A percentile compares a stretch with the other conserved stretches of the same genome.
Evolutionary conservation across 352 stramenopile species (phyloP).

Genomic region (Phytophthora ohioensis): DNA sequence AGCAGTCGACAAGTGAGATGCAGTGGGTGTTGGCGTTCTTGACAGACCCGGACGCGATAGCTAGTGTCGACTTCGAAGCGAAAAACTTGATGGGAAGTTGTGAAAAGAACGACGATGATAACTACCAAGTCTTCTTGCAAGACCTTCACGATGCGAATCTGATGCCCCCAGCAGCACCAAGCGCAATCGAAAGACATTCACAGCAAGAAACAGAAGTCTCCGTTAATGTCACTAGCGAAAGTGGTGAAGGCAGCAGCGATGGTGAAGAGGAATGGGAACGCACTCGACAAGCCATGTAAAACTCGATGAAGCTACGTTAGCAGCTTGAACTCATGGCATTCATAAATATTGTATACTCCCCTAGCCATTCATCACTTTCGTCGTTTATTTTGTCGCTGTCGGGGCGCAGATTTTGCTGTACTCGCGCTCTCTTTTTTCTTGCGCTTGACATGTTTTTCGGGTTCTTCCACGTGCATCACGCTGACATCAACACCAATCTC

Average conservation of each 20-base stretch:
- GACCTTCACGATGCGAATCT: slow-evolving; percentile 66
- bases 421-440: slow-evolving; percentile 35
- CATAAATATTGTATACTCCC: slow-evolving; percentile 20
- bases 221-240: slow-evolving; percentile 16
- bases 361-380: slow-evolving; percentile 22
- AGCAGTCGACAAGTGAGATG: slow-evolving; percentile 58
- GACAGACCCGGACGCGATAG: slow-evolving; percentile 55
- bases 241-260: slow-evolving; percentile 26
- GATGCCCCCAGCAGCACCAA: slow-evolving; percentile 30
- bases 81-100: slow-evolving; percentile 56
- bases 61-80: slow-evolving; percentile 56
- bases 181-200: slow-evolving; percentile 5
- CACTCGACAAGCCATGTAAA: slow-evolving; percentile 42
- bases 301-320: slow-evolving; percentile 26
- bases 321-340: background rate
- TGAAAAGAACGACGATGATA: slow-evolving; percentile 67
- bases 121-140: slow-evolving; percentile 78
- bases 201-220: background rate
- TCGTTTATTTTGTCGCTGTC: slow-evolving; percentile 22
- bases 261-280: slow-evolving; percentile 51
- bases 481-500: slow-evolving; percentile 61
- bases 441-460: slow-evolving; percentile 52
- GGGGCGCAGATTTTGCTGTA: slow-evolving; percentile 19
- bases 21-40: slow-evolving; percentile 81
- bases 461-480: slow-evolving; percentile 83